phyloP scores from a whole-genome alignment of 2,329 filamentous ascomycete genomes.

The Didymella pinodella region DNA sequence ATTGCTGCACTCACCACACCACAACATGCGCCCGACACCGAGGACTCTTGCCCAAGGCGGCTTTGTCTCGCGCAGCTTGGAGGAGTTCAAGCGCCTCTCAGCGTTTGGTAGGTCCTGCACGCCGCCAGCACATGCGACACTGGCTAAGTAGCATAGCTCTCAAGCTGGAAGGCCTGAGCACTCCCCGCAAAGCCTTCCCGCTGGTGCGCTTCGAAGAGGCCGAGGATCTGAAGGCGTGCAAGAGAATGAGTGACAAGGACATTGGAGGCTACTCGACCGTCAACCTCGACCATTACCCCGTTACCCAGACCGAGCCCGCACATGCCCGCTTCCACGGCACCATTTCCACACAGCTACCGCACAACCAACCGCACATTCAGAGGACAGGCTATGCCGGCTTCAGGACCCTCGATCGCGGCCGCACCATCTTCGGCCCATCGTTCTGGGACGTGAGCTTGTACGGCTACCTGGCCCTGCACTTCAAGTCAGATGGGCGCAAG shows the following conservation, averaged over 20 bases:
- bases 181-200: slow-evolving; percentile 68
- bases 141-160: slow-evolving; percentile 61
- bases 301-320: slow-evolving; percentile 59
- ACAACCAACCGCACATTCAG: slow-evolving; percentile 75
- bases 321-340: slow-evolving; percentile 85
- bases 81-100: slow-evolving; percentile 66
- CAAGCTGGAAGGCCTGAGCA: slow-evolving; percentile 73
- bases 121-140: slow-evolving; percentile 36
- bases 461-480: slow-evolving; percentile 81
- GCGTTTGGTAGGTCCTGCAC: slow-evolving; percentile 57
- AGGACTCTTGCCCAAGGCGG: slow-evolving; percentile 56
- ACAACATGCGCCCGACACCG: slow-evolving; percentile 49
- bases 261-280: slow-evolving; percentile 86
- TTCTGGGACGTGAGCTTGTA: slow-evolving; percentile 93
- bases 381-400: slow-evolving; percentile 89
- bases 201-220: slow-evolving; percentile 69
- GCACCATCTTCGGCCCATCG: slow-evolving; percentile 84
- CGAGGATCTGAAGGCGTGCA: slow-evolving; percentile 59
- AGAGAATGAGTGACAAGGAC: slow-evolving; percentile 85
- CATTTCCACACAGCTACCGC: slow-evolving; percentile 86
- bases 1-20: slow-evolving; percentile 6
- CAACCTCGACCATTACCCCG: slow-evolving; percentile 69
- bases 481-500: slow-evolving; percentile 88
- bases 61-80: slow-evolving; percentile 66
- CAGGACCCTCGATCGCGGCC: slow-evolving; percentile 77